A percentile compares a stretch with the other conserved stretches of the same genome.
Evolutionary conservation across 2,329 filamentous ascomycete genomes (phyloP).

Genomic region (Alternaria ventricosa): DNA sequence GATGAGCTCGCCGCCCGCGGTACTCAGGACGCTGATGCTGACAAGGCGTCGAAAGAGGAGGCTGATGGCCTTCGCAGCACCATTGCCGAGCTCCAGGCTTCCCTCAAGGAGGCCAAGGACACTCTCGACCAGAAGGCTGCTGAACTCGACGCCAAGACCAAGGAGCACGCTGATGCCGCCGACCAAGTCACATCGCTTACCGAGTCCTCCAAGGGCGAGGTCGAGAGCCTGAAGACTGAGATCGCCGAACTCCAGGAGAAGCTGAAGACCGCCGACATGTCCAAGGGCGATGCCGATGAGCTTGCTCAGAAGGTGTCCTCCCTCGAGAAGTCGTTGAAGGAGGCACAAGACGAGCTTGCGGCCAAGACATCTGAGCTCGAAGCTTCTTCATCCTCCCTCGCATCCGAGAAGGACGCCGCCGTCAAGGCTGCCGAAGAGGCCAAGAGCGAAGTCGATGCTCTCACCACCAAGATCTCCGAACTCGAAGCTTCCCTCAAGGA

Average conservation of each 20-base stretch:
- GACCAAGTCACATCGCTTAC: slow-evolving; percentile 18
- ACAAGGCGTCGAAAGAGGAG: slow-evolving; percentile 28
- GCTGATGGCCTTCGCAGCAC: slow-evolving; percentile 27
- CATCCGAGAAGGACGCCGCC: slow-evolving; percentile 30
- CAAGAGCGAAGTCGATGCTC: slow-evolving; percentile 28
- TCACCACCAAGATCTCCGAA: slow-evolving; percentile 34
- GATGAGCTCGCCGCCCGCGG: slow-evolving; percentile 22
- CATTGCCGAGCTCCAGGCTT: slow-evolving; percentile 36
- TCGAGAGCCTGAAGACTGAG: slow-evolving; percentile 31
- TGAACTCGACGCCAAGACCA: slow-evolving; percentile 26
- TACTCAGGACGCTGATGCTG: slow-evolving; percentile 28
- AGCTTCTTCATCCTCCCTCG: slow-evolving; percentile 22
- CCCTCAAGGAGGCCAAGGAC: slow-evolving; percentile 24
- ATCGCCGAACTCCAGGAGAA: slow-evolving; percentile 32
- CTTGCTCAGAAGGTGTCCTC: slow-evolving; percentile 34
- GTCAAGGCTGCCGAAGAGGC: slow-evolving; percentile 33
- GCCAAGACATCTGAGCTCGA: slow-evolving; percentile 34
- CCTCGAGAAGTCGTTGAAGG: slow-evolving; percentile 36
- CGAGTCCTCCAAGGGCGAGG: slow-evolving; percentile 31
- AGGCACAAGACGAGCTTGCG: slow-evolving; percentile 30
- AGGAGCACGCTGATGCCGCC: slow-evolving; percentile 23
- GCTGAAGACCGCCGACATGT: slow-evolving; percentile 30
- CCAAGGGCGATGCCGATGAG: slow-evolving; percentile 36
- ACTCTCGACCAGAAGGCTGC: slow-evolving; percentile 28
- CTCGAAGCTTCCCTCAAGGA: slow-evolving; percentile 35